Percentiles rank a stretch among this genome's conserved stretches.
Evolutionary conservation across 2,329 filamentous ascomycete genomes (phyloP).

Genomic region (Colletotrichum musae): DNA sequence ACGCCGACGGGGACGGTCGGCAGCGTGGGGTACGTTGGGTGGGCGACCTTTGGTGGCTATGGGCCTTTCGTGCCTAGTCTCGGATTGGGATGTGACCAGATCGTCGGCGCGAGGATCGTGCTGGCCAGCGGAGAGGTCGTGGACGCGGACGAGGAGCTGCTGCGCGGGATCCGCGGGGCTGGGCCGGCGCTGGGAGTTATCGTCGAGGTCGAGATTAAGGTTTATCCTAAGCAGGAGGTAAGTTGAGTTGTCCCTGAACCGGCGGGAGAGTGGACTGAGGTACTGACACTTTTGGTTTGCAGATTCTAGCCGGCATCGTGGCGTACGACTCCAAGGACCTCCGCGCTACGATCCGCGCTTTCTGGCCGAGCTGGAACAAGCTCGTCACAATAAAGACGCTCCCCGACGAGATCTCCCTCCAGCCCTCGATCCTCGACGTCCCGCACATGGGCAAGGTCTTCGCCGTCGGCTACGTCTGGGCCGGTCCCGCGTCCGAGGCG

Average conservation of each 20-base stretch:
- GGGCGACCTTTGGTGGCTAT: conserved; percentile 53
- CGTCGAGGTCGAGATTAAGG: conserved; percentile 55
- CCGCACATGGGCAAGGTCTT: conserved; percentile 49
- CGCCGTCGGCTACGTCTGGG: conserved; percentile 50
- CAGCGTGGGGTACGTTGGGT: conserved; percentile 51
- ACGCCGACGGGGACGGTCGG: conserved; percentile 24
- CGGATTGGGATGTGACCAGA: conserved; percentile 54
- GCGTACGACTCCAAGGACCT: conserved; percentile 52
- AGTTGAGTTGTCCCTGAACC: neutral
- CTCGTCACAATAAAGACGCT: conserved; percentile 38
- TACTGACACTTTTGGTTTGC: conserved; percentile 43
- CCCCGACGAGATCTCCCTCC: conserved; percentile 44
- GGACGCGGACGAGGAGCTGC: conserved; percentile 52
- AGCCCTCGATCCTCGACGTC: conserved; percentile 49
- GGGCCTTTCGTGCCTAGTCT: conserved; percentile 47
- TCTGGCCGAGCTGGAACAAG: conserved; percentile 41
- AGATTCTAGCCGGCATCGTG: conserved; percentile 43
- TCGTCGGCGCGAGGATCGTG: conserved; percentile 54
- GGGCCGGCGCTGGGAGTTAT: conserved; percentile 57
- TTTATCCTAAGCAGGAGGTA: conserved; percentile 54
- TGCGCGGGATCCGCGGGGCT: conserved; percentile 56
- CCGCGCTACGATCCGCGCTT: conserved; percentile 41
- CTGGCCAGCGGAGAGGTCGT: conserved; percentile 53
- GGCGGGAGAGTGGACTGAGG: conserved; percentile 17
- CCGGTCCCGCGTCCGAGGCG: conserved; percentile 48